Percentiles rank a stretch among this genome's conserved stretches.
Conservation (phyloP, 2,329 filamentous ascomycete genomes). For the Fusarium sp. region DNA sequence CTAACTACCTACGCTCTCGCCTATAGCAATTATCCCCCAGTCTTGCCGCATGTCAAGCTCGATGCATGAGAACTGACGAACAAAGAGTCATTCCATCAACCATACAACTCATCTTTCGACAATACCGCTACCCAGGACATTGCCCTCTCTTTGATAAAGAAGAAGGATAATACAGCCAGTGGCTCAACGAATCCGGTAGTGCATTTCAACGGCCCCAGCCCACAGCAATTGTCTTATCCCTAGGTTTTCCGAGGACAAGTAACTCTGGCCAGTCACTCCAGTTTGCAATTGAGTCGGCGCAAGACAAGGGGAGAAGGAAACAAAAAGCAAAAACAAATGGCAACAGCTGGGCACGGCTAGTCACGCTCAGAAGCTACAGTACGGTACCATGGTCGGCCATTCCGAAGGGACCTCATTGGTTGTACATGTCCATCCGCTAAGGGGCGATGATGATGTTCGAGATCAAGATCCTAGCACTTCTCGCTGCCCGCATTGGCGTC, state of each 20-base stretch:
- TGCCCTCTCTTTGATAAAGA: not conserved
- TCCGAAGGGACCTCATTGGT: constrained; percentile 37
- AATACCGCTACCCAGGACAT: not conserved
- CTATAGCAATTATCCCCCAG: too few species aligned
- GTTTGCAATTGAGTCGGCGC: constrained; percentile 19
- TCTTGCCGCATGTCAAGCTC: too few species aligned
- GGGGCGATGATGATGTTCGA: constrained; percentile 37
- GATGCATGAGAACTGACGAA: too few species aligned
- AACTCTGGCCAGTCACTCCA: constrained; percentile 3
- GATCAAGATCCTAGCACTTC: constrained; percentile 42
- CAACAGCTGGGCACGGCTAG: not conserved
- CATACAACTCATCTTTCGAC: not conserved
- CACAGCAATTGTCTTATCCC: not conserved
- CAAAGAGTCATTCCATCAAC: too few species aligned
- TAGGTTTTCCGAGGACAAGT: not conserved
- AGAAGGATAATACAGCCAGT: not conserved
- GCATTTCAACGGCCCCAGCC: not conserved
- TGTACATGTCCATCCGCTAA: constrained; percentile 41
- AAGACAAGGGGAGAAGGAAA: not conserved
- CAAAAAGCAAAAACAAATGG: constrained; percentile 28
- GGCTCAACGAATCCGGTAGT: not conserved
- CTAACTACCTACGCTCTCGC: too few species aligned
- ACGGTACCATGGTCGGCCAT: constrained; percentile 35
- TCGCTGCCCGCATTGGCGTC: constrained; percentile 26
- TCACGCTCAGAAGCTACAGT: constrained; percentile 12